Percentiles rank a stretch among this genome's conserved stretches.
phyloP scores from a whole-genome alignment of 2,329 filamentous ascomycete genomes.

The Colletotrichum sp. region DNA sequence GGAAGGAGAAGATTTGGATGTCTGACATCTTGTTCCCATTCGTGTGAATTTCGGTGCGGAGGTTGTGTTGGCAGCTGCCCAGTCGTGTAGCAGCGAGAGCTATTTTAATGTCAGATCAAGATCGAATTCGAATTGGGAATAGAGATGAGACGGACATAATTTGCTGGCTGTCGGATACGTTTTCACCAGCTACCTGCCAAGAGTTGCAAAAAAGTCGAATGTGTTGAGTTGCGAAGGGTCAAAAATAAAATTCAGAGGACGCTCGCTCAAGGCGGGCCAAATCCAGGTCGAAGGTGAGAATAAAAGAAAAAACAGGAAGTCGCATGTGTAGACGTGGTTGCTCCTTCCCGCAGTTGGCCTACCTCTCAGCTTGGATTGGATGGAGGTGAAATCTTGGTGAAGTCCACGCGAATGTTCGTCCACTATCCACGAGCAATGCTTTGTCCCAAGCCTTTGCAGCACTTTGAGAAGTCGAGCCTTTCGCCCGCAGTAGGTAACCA shows the following conservation, averaged over 20 bases:
- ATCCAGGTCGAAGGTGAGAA: background rate
- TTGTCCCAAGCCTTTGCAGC: background rate
- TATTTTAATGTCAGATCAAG: background rate
- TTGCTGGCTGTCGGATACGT: fast-evolving
- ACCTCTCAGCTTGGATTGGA: background rate
- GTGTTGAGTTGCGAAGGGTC: background rate
- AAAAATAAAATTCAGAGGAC: background rate
- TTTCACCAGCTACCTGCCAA: background rate
- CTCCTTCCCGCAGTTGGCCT: background rate
- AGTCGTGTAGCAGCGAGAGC: background rate
- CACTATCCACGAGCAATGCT: background rate
- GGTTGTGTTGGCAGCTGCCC: background rate
- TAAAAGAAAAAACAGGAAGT: background rate
- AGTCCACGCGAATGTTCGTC: background rate
- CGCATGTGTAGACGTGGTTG: background rate
- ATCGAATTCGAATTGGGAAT: background rate
- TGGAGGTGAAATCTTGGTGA: background rate
- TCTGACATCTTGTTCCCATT: background rate
- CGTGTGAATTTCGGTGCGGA: too few relatives aligned
- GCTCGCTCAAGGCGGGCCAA: background rate
- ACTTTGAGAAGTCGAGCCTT: background rate
- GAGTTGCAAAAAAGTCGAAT: background rate
- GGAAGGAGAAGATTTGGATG: background rate
- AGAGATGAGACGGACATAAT: background rate
- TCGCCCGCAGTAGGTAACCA: background rate